phyloP scores from a whole-genome alignment of 352 stramenopile species.

The Chrysophaeum taylorii region DNA sequence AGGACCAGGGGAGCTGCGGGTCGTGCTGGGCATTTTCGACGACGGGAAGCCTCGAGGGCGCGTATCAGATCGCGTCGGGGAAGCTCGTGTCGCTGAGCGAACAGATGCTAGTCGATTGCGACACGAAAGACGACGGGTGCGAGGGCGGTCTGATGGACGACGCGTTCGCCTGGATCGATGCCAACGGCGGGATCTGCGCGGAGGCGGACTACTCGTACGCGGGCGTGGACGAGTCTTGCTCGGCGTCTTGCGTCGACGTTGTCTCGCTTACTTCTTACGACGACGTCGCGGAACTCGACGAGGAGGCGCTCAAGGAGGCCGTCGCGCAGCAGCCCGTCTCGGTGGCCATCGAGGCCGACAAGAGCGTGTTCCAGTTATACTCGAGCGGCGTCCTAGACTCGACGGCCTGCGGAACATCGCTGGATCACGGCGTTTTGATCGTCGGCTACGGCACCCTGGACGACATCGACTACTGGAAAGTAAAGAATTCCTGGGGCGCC shows the following conservation, averaged over 20 bases:
- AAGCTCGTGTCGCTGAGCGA: slow-evolving; percentile 83
- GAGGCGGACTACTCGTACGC: slow-evolving; percentile 90
- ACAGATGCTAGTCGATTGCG: slow-evolving; percentile 93
- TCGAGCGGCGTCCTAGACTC: slow-evolving; percentile 80
- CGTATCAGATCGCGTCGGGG: slow-evolving; percentile 76
- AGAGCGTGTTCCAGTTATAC: slow-evolving; percentile 92
- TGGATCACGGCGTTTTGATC: slow-evolving; percentile 30
- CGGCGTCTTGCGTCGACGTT: slow-evolving; percentile 44
- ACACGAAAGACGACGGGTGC: slow-evolving; percentile 69
- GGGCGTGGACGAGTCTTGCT: slow-evolving; percentile 26
- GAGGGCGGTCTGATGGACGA: slow-evolving; percentile 94
- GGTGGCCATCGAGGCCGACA: slow-evolving; percentile 82
- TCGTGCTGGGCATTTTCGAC: slow-evolving; percentile 98
- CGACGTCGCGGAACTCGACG: slow-evolving; percentile 66
- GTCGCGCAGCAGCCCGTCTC: slow-evolving; percentile 81
- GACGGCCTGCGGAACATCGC: too few relatives aligned
- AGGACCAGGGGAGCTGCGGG: slow-evolving; percentile 95
- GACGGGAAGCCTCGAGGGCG: slow-evolving; percentile 92
- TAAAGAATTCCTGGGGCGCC: slow-evolving; percentile 36
- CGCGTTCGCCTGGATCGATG: slow-evolving; percentile 86
- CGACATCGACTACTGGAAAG: slow-evolving; percentile 33
- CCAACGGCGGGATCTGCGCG: slow-evolving; percentile 75
- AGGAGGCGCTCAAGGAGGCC: slow-evolving; percentile 67
- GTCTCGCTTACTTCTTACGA: slow-evolving; percentile 72
- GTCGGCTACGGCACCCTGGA: slow-evolving; percentile 33